Percentiles rank a stretch among this genome's conserved stretches.
These are phyloP conservation scores for Crithidia expoeki DNA, from an alignment of 208 protist genomes.

Conservation along the genomic window DNA sequence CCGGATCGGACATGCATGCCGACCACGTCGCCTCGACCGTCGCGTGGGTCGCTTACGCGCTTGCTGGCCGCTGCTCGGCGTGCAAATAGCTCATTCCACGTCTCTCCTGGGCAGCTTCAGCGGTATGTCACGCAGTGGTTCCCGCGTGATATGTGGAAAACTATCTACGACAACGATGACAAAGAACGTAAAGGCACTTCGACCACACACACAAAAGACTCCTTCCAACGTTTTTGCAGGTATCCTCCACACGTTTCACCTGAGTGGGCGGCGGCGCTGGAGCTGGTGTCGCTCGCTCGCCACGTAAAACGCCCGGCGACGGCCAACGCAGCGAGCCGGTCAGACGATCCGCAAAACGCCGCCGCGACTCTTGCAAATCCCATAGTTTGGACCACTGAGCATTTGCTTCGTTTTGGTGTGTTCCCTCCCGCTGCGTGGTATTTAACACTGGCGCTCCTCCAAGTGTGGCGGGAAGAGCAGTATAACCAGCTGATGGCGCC, in stretches of 20 bases:
- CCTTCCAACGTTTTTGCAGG: constrained; percentile 12
- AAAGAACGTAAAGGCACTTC: neutral
- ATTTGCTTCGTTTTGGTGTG: constrained; percentile 23
- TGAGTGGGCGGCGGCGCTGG: constrained; percentile 24
- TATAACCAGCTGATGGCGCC: neutral
- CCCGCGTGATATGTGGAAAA: constrained; percentile 16
- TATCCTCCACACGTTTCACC: constrained; percentile 23
- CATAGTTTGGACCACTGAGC: constrained; percentile 5
- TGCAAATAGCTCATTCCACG: neutral
- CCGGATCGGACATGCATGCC: constrained; percentile 16
- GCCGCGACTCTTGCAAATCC: neutral
- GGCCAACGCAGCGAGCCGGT: neutral
- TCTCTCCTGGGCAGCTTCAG: constrained; percentile 11
- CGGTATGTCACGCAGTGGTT: constrained; percentile 20
- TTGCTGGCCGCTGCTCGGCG: constrained; percentile 15
- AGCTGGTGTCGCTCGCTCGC: constrained; percentile 24
- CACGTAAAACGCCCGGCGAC: neutral
- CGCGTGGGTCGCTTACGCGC: constrained; percentile 18
- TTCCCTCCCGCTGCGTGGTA: constrained; percentile 27
- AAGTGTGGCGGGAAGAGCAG: constrained; percentile 20
- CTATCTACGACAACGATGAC: constrained; percentile 1
- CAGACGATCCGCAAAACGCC: neutral
- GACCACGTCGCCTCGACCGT: constrained; percentile 11
- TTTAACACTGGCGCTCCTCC: constrained; percentile 19
- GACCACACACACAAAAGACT: neutral